Conservation (phyloP, 176 grass and related monocot genomes). For the Avena atlantica region DNA sequence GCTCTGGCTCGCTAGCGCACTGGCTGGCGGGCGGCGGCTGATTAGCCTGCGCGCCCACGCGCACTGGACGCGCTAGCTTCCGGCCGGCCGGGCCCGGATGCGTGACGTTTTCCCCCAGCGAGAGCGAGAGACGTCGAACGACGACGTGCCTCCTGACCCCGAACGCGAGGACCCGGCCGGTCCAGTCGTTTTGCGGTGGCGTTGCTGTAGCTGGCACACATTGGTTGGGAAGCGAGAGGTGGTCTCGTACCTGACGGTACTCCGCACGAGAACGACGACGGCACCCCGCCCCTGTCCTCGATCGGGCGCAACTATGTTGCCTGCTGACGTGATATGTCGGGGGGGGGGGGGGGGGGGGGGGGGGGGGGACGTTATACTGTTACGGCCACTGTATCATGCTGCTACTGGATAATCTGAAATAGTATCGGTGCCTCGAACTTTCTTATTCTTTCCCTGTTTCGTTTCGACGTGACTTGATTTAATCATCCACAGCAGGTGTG, state of each 20-base stretch:
- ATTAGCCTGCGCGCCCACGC: background rate
- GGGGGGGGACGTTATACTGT: background rate
- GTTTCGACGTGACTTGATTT: background rate
- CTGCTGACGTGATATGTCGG: conserved; percentile 27
- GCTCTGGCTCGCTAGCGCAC: background rate
- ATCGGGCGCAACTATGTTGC: background rate
- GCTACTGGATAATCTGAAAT: background rate
- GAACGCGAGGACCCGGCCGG: background rate
- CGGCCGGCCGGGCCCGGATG: background rate
- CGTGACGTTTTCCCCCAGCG: background rate
- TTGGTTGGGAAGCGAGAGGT: background rate
- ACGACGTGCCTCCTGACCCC: background rate
- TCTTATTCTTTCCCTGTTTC: background rate
- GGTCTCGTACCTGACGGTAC: background rate
- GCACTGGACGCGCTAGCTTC: conserved; percentile 18
- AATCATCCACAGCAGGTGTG: background rate
- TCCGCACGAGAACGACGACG: background rate
- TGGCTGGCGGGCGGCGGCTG: conserved; percentile 18
- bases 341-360: background rate
- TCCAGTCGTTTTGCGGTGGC: background rate
- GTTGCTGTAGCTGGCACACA: conserved; percentile 10
- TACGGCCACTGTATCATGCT: background rate
- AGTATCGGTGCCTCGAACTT: background rate
- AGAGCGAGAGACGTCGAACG: background rate
- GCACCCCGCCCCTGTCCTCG: background rate